phyloP scores from a whole-genome alignment of 129 eudicot genomes.

The Flaveria trinervia region DNA sequence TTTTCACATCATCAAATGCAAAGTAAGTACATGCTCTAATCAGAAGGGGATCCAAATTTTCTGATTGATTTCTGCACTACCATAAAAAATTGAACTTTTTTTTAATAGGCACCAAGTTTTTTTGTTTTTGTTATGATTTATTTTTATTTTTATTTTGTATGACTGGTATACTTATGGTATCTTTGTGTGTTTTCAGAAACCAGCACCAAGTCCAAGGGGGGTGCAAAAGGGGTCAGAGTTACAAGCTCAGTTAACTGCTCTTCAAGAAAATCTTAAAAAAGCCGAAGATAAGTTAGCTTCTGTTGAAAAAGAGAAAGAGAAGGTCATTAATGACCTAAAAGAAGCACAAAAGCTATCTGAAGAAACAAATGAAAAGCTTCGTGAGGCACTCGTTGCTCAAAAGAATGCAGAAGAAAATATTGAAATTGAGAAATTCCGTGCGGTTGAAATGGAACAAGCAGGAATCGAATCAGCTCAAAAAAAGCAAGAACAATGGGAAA shows the following conservation, averaged over 20 bases:
- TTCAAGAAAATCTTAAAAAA: conserved; percentile 81
- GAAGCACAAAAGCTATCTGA: conserved; percentile 75
- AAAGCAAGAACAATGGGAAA: conserved; percentile 79
- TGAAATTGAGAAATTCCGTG: conserved; percentile 92
- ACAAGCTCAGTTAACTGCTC: conserved; percentile 66
- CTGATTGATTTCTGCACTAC: too few relatives aligned
- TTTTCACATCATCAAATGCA: not conserved
- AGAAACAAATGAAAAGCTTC: conserved; percentile 79
- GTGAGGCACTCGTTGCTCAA: conserved; percentile 77
- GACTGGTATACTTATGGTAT: conserved; percentile 9
- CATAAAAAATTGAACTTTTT: not conserved
- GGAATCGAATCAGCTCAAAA: conserved; percentile 86
- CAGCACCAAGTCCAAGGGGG: conserved; percentile 47
- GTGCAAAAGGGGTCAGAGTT: conserved; percentile 65
- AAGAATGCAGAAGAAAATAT: conserved; percentile 84
- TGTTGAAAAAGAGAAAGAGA: conserved; percentile 75
- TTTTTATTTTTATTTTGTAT: not conserved
- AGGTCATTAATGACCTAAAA: conserved; percentile 64
- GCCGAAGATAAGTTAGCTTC: conserved; percentile 64
- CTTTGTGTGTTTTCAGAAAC: conserved; percentile 54
- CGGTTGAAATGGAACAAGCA: conserved; percentile 91
- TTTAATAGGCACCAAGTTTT: not conserved
- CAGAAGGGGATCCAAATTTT: conserved; percentile 6
- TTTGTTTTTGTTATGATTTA: not conserved
- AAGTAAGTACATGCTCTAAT: not conserved